These are phyloP conservation scores for Alternaria tenuissima DNA, from an alignment of 2,329 filamentous ascomycete species.

Conservation along the genomic window DNA sequence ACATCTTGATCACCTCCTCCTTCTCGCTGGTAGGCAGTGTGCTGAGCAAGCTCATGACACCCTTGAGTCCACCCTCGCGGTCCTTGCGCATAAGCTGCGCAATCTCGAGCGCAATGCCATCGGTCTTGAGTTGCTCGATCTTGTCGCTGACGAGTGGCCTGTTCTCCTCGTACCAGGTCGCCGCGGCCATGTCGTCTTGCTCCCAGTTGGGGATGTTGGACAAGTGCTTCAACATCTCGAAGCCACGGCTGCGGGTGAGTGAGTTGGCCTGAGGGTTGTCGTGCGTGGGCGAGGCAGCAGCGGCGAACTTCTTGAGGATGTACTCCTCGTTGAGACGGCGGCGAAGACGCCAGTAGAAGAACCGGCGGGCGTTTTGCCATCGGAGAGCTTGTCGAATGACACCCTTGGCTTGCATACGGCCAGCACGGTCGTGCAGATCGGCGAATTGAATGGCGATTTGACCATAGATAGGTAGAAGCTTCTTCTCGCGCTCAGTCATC, in stretches of 20 bases:
- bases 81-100: slow-evolving; percentile 72
- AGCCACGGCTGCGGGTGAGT: slow-evolving; percentile 69
- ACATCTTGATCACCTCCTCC: slow-evolving; percentile 75
- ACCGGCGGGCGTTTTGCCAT: slow-evolving; percentile 89
- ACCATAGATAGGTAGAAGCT: slow-evolving; percentile 88
- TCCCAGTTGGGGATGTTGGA: slow-evolving; percentile 79
- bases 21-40: slow-evolving; percentile 90
- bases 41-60: slow-evolving; percentile 83
- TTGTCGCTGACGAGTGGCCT: slow-evolving; percentile 81
- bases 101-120: slow-evolving; percentile 74
- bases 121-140: slow-evolving; percentile 82
- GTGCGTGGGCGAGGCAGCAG: slow-evolving; percentile 53
- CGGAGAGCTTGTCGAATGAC: slow-evolving; percentile 83
- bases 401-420: slow-evolving; percentile 98
- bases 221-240: slow-evolving; percentile 84
- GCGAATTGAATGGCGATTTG: slow-evolving; percentile 98
- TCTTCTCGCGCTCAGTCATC: slow-evolving; percentile 85
- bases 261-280: slow-evolving; percentile 49
- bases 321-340: slow-evolving; percentile 97
- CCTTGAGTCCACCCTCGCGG: slow-evolving; percentile 77
- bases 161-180: slow-evolving; percentile 96
- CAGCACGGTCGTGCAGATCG: slow-evolving; percentile 94
- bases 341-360: slow-evolving; percentile 99
- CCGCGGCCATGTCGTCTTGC: slow-evolving; percentile 81
- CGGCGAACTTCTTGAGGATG: slow-evolving; percentile 86